Evolutionary conservation across 345 rosid species (phyloP).

Genomic region (Excoecaria agallocha): DNA sequence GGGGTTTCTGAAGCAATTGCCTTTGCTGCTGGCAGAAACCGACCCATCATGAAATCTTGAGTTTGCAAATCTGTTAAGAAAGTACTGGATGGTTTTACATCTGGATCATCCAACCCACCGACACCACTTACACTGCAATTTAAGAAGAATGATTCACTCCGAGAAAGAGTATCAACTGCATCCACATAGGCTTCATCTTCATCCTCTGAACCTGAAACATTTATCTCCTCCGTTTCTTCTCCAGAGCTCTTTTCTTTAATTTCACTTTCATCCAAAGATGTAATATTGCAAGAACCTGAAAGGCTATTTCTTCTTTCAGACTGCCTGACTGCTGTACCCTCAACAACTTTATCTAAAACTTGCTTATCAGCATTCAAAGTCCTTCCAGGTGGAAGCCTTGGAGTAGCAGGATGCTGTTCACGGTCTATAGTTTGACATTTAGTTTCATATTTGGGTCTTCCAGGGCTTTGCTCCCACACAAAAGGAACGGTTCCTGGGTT

Average conservation of each 20-base stretch:
- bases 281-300: conserved; percentile 19
- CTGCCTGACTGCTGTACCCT: conserved; percentile 16
- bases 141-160: conserved; percentile 50
- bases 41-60: conserved; percentile 80
- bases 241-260: conserved; percentile 19
- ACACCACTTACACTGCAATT: conserved; percentile 63
- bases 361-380: conserved; percentile 29
- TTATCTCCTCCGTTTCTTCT: conserved; percentile 33
- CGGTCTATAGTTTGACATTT: conserved; percentile 26
- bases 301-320: conserved; percentile 10
- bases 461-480: conserved; percentile 82
- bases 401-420: conserved; percentile 41
- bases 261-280: conserved; percentile 17
- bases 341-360: conserved; percentile 23
- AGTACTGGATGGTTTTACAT: conserved; percentile 44
- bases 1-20: conserved; percentile 78
- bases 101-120: conserved; percentile 49
- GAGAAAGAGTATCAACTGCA: conserved; percentile 53
- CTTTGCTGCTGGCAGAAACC: conserved; percentile 91
- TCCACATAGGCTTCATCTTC: conserved; percentile 45
- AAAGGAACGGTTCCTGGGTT: conserved; percentile 89
- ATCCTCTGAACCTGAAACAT: conserved; percentile 30
- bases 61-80: conserved; percentile 52
- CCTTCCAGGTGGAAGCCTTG: conserved; percentile 92
- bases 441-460: conserved; percentile 65